Conservation (phyloP, 306 rosid genomes). For the Vigna nakashimae region DNA sequence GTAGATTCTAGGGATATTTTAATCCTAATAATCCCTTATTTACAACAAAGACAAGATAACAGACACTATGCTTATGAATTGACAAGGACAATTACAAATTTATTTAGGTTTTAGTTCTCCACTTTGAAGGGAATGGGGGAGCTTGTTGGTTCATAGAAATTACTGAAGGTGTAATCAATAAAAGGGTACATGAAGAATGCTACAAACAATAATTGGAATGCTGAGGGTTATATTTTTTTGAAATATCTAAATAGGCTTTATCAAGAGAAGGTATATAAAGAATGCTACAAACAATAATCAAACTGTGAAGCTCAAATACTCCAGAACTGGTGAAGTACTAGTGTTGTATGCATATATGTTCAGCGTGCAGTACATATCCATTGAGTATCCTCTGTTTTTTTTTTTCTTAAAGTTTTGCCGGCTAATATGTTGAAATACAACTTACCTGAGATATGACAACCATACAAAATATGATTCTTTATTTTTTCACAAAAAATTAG, state of each 20-base stretch:
- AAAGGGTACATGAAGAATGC: neutral
- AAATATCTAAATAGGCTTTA: neutral
- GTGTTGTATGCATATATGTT: neutral
- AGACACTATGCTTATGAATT: neutral
- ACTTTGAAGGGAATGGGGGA: neutral
- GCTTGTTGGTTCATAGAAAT: neutral
- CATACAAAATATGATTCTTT: neutral
- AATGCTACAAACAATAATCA: neutral
- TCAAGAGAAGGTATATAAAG: neutral
- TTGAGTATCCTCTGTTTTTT: neutral
- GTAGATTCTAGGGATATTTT: too few species aligned
- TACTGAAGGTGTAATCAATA: neutral
- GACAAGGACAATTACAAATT: neutral
- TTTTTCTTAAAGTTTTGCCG: neutral
- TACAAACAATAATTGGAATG: neutral
- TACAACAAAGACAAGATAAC: neutral
- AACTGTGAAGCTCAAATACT: neutral
- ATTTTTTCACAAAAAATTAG: neutral
- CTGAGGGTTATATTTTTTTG: neutral
- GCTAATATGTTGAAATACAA: neutral
- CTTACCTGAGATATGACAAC: neutral
- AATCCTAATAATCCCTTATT: too few species aligned
- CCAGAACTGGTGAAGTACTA: neutral
- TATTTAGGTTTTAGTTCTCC: neutral
- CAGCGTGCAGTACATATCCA: neutral